Base-by-base conservation (phyloP, 345 rosid genomes). In the Gossypioides kirkii region DNA sequence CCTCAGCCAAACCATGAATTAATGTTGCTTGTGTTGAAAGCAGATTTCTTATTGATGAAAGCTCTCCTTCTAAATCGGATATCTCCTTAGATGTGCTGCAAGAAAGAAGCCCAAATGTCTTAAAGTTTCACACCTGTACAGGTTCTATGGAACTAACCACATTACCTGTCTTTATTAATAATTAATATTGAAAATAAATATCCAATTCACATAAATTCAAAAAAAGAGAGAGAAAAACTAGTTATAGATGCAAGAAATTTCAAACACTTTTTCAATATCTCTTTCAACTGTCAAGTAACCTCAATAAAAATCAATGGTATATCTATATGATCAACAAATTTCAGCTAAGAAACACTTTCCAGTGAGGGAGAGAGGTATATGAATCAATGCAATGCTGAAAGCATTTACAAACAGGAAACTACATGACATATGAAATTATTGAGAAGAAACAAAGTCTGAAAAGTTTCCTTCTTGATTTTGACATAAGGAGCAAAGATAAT, bases 61-160 rank as follows among this genome's bases (percentile, higher is more conserved):
- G 90, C 82, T 96, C 99, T 78, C 98, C 99, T 77, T 96, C 99
- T 73, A 96, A 86, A 80, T 96, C 99, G 0, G 98, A 96, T 86
- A 96, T 96, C 88, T 96, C 99, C 78, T 89, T 96, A 0, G 99
- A 96, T 16, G 99, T 96, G 36, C 99, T 96, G 87, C 81, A 78
- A 79, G 55, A 77, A 75, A 23, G 45, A 76, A 68, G 71, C 42
- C 42, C 26, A 76, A 10, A 16, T 36, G 47, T 59, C 75, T 64
- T 63, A 42, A 55, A 28, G 50, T 64, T 64, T 64, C 26, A 64
- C 17, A 64, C 28, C 50, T 42, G 28, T 18, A 64, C 9, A 18
- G 8, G 17, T 64, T 64, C 28, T 12, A 64, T n/a, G 50, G 41
- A 28, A 10, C 16, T 38, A 64, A 64, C 28, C 8, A 64, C 28